Evolutionary conservation across 1,284 basidiomycete genomes (phyloP).

Genomic region (Moniliophthora roreri): DNA sequence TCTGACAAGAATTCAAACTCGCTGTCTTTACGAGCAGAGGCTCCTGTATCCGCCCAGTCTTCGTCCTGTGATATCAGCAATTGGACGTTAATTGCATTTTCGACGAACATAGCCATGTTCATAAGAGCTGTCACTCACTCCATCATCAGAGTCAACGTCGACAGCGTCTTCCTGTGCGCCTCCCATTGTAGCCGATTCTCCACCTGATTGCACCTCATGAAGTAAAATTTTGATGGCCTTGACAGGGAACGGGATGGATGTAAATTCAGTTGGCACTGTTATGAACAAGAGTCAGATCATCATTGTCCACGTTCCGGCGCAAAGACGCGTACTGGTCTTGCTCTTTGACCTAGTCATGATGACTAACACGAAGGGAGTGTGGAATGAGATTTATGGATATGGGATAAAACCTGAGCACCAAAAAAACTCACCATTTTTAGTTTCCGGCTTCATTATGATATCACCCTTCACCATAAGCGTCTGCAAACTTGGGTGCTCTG

Average conservation of each 20-base stretch:
- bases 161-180: slow-evolving; percentile 48
- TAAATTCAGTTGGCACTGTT: slow-evolving; percentile 83
- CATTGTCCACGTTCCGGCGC: slow-evolving; percentile 3
- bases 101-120: not conserved
- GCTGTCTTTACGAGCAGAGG: slow-evolving; percentile 46
- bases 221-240: slow-evolving; percentile 91
- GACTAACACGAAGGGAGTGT: slow-evolving; percentile 45
- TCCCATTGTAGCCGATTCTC: slow-evolving; percentile 61
- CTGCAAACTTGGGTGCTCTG: slow-evolving; percentile 64
- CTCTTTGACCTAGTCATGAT: slow-evolving; percentile 96
- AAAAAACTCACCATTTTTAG: slow-evolving; percentile 68
- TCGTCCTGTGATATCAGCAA: slow-evolving; percentile 57
- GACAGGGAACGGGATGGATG: slow-evolving; percentile 82
- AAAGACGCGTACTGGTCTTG: slow-evolving; percentile 65
- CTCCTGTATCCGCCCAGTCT: slow-evolving; percentile 82
- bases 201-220: slow-evolving; percentile 76
- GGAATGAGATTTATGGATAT: slow-evolving; percentile 18
- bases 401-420: slow-evolving; percentile 8
- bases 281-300: slow-evolving; percentile 8
- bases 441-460: slow-evolving; percentile 79
- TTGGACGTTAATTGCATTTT: not conserved
- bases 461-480: slow-evolving; percentile 87
- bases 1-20: slow-evolving; percentile 70
- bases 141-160: slow-evolving; percentile 76
- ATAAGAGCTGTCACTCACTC: slow-evolving; percentile 44